phyloP scores from a whole-genome alignment of 2,329 filamentous ascomycete species.

The Aspergillus quadricinctus region DNA sequence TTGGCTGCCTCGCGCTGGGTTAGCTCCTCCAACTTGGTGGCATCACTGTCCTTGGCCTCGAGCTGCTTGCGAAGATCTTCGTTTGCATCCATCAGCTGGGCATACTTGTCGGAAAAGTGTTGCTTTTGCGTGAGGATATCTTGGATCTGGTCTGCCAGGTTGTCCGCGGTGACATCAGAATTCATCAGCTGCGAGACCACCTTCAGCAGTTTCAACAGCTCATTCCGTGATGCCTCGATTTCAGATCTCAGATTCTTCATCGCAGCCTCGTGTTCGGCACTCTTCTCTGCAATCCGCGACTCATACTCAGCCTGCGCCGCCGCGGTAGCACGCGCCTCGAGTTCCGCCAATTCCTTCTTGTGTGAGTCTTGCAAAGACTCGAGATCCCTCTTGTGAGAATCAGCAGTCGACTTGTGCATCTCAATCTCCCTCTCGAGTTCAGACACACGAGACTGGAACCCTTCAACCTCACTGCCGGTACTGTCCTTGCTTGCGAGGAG shows the following conservation, averaged over 20 bases:
- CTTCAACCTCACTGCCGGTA: slow-evolving; percentile 47
- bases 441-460: slow-evolving; percentile 41
- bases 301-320: slow-evolving; percentile 35
- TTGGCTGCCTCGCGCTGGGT: slow-evolving; percentile 39
- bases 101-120: slow-evolving; percentile 39
- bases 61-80: slow-evolving; percentile 37
- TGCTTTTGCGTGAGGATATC: slow-evolving; percentile 43
- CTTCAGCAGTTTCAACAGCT: slow-evolving; percentile 60
- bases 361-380: slow-evolving; percentile 52
- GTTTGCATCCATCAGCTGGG: slow-evolving; percentile 38
- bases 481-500: slow-evolving; percentile 58
- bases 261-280: slow-evolving; percentile 56
- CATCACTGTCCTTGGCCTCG: slow-evolving; percentile 33
- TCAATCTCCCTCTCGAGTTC: slow-evolving; percentile 56
- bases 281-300: slow-evolving; percentile 45
- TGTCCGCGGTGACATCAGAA: slow-evolving; percentile 51
- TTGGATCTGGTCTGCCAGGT: slow-evolving; percentile 61
- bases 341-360: slow-evolving; percentile 37
- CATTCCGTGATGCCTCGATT: slow-evolving; percentile 61
- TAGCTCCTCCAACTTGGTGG: slow-evolving; percentile 34
- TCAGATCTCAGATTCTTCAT: slow-evolving; percentile 59
- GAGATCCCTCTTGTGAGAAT: slow-evolving; percentile 51
- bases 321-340: slow-evolving; percentile 36
- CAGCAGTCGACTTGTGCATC: slow-evolving; percentile 52
- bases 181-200: slow-evolving; percentile 48